Percentiles rank a stretch among this genome's conserved stretches.
Conservation (phyloP, 2,329 filamentous ascomycete genomes). For the Ramichloridium luteum region DNA sequence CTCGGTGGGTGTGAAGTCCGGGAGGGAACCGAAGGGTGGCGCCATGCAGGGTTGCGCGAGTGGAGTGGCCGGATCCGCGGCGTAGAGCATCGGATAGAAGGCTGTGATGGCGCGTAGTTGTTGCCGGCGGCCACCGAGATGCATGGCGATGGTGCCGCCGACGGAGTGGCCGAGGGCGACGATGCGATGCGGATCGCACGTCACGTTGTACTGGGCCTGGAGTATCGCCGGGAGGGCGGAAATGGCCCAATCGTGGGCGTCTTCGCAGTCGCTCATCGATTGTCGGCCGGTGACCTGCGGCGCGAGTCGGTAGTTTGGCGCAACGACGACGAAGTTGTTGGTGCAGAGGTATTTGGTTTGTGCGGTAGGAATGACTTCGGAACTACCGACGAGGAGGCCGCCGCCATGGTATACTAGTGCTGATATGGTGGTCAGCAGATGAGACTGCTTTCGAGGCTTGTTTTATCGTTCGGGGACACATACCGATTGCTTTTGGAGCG, state of each 20-base stretch:
- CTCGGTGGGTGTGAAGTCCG: slow-evolving; percentile 9
- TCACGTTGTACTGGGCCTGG: slow-evolving; percentile 6
- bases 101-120: slow-evolving; percentile 11
- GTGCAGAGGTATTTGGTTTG: slow-evolving; percentile 11
- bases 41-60: slow-evolving; percentile 8
- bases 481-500: slow-evolving; percentile 9
- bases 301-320: slow-evolving; percentile 21
- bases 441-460: background rate
- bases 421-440: slow-evolving; percentile 3
- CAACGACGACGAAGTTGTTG: slow-evolving; percentile 14
- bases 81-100: slow-evolving; percentile 13
- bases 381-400: slow-evolving; percentile 13
- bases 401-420: slow-evolving; percentile 11
- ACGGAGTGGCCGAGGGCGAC: slow-evolving; percentile 29
- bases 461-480: too few relatives aligned
- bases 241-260: slow-evolving; percentile 27
- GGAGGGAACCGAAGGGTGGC: slow-evolving; percentile 11
- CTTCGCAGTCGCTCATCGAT: slow-evolving; percentile 25
- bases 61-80: slow-evolving; percentile 6
- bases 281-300: slow-evolving; percentile 24
- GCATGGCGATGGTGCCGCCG: slow-evolving; percentile 26
- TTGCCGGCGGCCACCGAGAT: slow-evolving; percentile 31
- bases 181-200: slow-evolving; percentile 23
- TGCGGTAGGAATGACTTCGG: slow-evolving; percentile 10
- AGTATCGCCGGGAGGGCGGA: slow-evolving; percentile 18